phyloP scores from a whole-genome alignment of 2,329 filamentous ascomycete species.

The Nemania serpens region DNA sequence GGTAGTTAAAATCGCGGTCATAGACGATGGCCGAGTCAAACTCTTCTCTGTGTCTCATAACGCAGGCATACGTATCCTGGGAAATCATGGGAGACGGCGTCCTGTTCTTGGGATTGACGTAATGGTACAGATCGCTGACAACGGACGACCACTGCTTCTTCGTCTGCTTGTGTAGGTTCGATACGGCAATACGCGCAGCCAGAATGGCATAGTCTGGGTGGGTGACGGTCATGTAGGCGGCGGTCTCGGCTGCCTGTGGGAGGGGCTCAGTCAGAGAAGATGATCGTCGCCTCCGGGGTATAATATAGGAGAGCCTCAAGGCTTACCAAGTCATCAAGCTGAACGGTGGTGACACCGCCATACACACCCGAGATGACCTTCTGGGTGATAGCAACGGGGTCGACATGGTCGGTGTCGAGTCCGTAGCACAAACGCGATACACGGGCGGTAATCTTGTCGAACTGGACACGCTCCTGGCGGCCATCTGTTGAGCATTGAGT shows the following conservation, averaged over 20 bases:
- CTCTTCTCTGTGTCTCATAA: conserved; percentile 96
- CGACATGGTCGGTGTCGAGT: conserved; percentile 91
- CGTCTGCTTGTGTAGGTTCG: conserved; percentile 99
- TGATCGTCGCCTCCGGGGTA: conserved; percentile 2
- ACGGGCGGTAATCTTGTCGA: conserved; percentile 99
- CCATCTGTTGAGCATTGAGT: conserved; percentile 67
- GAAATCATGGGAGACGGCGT: conserved; percentile 92
- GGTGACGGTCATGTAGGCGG: conserved; percentile 99
- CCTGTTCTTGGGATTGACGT: conserved; percentile 91
- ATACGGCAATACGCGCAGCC: conserved; percentile 96
- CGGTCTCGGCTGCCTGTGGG: conserved; percentile 89
- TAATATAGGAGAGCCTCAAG: not conserved
- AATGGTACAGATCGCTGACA: conserved; percentile 90
- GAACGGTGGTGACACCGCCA: conserved; percentile 93
- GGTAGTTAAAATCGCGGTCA: conserved; percentile 99
- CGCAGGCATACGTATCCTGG: conserved; percentile 83
- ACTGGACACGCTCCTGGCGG: conserved; percentile 99
- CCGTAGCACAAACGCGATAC: conserved; percentile 98
- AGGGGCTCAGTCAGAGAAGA: conserved; percentile 28
- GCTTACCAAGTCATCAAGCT: conserved; percentile 94
- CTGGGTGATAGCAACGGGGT: conserved; percentile 96
- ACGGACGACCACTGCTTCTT: conserved; percentile 99
- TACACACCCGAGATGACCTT: conserved; percentile 99
- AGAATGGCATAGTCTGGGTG: conserved; percentile 99
- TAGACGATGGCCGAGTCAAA: conserved; percentile 99